Conservation (phyloP, 2,329 filamentous ascomycete genomes). For the Zopfia rhizophila region DNA sequence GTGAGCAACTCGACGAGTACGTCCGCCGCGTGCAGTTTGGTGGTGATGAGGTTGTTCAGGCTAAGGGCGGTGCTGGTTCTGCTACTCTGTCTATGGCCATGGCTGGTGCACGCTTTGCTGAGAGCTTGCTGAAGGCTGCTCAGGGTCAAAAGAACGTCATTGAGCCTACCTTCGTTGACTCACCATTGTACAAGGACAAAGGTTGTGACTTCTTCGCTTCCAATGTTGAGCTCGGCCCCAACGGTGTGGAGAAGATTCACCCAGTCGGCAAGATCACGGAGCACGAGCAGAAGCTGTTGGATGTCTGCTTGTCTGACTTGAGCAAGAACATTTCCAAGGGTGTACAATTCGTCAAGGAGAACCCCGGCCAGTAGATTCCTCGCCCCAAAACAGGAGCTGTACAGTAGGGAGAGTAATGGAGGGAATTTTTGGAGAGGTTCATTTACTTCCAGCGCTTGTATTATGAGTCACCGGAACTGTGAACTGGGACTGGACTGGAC, state of each 20-base stretch:
- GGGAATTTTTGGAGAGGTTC: constrained; percentile 10
- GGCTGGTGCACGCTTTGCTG: constrained; percentile 86
- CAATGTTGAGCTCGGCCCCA: constrained; percentile 93
- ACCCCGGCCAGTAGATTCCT: constrained; percentile 53
- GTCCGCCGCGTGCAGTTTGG: constrained; percentile 98
- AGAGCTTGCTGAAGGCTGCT: constrained; percentile 90
- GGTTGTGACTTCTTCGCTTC: constrained; percentile 97
- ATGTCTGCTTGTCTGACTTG: constrained; percentile 83
- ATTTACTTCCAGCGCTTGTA: constrained; percentile 30
- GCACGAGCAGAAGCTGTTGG: constrained; percentile 88
- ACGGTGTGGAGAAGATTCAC: constrained; percentile 94
- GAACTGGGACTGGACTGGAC: constrained; percentile 32
- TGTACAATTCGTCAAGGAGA: constrained; percentile 71
- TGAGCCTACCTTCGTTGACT: constrained; percentile 97
- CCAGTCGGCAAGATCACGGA: constrained; percentile 85
- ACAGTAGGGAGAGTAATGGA: constrained; percentile 39
- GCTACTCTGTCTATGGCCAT: constrained; percentile 99
- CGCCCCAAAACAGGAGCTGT: constrained; percentile 27
- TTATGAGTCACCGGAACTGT: constrained; percentile 22
- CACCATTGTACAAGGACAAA: constrained; percentile 97
- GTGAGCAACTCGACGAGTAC: constrained; percentile 78
- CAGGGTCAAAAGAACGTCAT: constrained; percentile 94
- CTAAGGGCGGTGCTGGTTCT: constrained; percentile 97
- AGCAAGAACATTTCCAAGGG: constrained; percentile 97
- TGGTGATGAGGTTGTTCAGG: constrained; percentile 98